These are phyloP conservation scores for Chlorella sorokiniana DNA, from an alignment of 139 green algal genomes.

Conservation along the genomic window DNA sequence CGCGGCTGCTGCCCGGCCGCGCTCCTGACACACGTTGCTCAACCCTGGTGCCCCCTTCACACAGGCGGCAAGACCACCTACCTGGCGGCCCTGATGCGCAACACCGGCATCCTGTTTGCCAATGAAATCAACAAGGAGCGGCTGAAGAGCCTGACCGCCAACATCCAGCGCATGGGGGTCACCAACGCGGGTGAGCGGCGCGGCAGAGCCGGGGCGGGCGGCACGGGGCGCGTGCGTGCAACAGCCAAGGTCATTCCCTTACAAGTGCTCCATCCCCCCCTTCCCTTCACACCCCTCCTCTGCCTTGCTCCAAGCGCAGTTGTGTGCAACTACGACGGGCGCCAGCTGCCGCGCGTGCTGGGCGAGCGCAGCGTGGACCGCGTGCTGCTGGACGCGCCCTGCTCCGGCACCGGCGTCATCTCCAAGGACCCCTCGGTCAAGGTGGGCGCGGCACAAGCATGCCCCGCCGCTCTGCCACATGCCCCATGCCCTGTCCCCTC, in stretches of 20 bases:
- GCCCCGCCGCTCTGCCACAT: neutral
- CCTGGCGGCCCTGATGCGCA: constrained; percentile 93
- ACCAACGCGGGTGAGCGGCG: constrained; percentile 71
- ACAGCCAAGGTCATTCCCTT: no score
- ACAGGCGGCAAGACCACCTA: constrained; percentile 98
- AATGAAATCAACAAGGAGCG: constrained; percentile 95
- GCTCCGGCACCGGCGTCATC: constrained; percentile 96
- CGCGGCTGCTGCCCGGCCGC: no score
- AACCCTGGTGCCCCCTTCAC: neutral
- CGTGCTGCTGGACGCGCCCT: constrained; percentile 97
- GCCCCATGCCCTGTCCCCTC: neutral
- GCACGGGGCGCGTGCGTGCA: no score
- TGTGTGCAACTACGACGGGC: constrained; percentile 96
- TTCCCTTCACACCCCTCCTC: neutral
- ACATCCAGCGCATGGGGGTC: constrained; percentile 96
- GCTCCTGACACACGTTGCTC: neutral
- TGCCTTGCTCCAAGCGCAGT: constrained; percentile 41
- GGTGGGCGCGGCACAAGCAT: constrained; percentile 41
- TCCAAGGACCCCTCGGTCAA: constrained; percentile 95
- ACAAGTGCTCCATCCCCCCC: neutral
- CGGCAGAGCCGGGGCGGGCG: neutral
- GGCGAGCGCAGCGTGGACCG: constrained; percentile 85
- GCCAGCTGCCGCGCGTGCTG: constrained; percentile 80
- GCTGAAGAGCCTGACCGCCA: constrained; percentile 90
- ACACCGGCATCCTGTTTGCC: constrained; percentile 93